A percentile compares a stretch with the other conserved stretches of the same genome.
These are phyloP conservation scores for Aspergillus quadrilineatus DNA, from an alignment of 2,329 filamentous ascomycete genomes.

Conservation along the genomic window DNA sequence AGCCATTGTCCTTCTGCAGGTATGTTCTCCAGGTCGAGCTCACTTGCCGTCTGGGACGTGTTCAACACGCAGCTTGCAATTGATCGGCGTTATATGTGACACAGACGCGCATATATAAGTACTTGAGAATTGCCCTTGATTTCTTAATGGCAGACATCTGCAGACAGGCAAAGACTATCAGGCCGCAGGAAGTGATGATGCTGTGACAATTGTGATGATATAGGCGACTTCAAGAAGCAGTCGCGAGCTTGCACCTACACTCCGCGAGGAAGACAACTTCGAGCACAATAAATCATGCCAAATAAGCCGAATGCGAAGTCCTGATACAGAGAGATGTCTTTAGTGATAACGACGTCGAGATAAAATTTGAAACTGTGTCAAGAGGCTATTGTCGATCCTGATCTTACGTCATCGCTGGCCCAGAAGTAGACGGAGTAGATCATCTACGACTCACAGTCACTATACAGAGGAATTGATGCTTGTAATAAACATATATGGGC, in stretches of 20 bases:
- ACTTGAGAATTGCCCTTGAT: neutral
- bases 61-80: neutral
- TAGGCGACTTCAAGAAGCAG: neutral
- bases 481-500: neutral
- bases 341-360: neutral
- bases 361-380: neutral
- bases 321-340: neutral
- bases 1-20: constrained; percentile 8
- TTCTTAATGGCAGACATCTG: neutral
- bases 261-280: neutral
- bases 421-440: neutral
- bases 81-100: neutral
- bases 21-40: neutral
- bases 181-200: neutral
- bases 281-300: neutral
- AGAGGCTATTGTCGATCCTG: neutral
- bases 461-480: neutral
- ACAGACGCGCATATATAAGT: neutral
- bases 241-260: neutral
- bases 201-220: neutral
- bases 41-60: neutral
- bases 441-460: neutral
- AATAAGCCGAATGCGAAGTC: neutral
- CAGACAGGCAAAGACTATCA: neutral
- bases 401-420: neutral